phyloP scores from a whole-genome alignment of 140 eudicot genomes.

The Stevia rebaudiana region DNA sequence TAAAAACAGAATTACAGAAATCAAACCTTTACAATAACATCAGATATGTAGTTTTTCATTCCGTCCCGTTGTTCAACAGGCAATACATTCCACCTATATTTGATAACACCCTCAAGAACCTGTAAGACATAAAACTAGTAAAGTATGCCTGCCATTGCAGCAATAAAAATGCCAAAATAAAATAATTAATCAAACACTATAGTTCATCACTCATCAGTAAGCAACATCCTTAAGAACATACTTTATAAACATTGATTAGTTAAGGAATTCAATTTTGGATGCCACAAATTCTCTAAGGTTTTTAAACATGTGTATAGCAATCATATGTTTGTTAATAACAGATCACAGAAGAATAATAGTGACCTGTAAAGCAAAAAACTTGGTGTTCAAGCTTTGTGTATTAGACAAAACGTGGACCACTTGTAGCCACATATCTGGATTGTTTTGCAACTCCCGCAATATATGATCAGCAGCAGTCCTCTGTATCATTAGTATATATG shows the following conservation, averaged over 20 bases:
- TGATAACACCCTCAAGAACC: conserved; percentile 98
- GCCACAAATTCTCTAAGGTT: conserved; percentile 2
- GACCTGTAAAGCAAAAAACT: conserved; percentile 94
- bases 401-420: conserved; percentile 89
- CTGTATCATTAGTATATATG: conserved; percentile 33
- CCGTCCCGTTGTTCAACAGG: conserved; percentile 95
- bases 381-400: conserved; percentile 78
- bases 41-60: conserved; percentile 95
- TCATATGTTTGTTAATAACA: background rate
- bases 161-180: conserved; percentile 4
- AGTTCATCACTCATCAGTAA: conserved; percentile 8
- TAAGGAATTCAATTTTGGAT: background rate
- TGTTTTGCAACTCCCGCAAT: conserved; percentile 83
- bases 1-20: conserved; percentile 8
- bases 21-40: conserved; percentile 83
- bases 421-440: conserved; percentile 98
- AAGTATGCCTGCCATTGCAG: background rate
- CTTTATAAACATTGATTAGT: background rate
- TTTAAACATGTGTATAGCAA: background rate
- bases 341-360: conserved; percentile 7
- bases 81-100: conserved; percentile 96
- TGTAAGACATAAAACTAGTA: conserved; percentile 23
- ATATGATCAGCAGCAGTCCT: conserved; percentile 93
- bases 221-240: background rate
- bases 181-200: background rate